Evolutionary conservation across 768 basidiomycete species (phyloP), one percentile per base, ranked within the genome.

Genomic region (Tylopilus plumbeoviolaceoides): DNA sequence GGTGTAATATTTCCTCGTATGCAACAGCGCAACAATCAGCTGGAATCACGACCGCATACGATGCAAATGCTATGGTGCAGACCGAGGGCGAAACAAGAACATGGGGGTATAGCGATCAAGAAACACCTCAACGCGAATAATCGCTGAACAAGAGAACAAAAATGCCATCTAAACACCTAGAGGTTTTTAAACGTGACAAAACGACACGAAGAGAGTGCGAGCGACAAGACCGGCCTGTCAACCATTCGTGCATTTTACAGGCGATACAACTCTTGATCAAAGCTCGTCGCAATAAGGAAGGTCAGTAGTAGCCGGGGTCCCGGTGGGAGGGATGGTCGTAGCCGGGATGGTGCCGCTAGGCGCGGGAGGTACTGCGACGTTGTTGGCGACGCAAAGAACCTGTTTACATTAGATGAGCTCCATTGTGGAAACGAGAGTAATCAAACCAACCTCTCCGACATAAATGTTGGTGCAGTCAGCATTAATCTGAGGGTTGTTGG

Each of bases 401-500:
- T 81, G 40, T 20, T 3, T 30, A 38, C 9, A 7, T 8, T 8
- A 18, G 3, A 3, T 25, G 23, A 10, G 23, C 48, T 38, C 7
- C 45, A 27, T 17, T 41, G 30, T 1, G 15, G 18, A 48, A 2
- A 10, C 1, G 20, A 46, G 15, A 12, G 6, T 4, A 18, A 41
- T 40, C 3, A 17, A 8, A 73, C 77, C 50, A 46, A 89, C 89
- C 80, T 90, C 85, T 63, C 84, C 87, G 52, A 85, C 63, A 70
- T 89, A 89, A 66, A 91, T 73, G 73, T 90, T 90, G 58, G 59
- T 70, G 68, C 82, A 87, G 0, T 65, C 71, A 0, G 43, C 3
- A 60, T 81, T 57, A 59, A 91, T 75, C 68, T 89, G 83, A 18
- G 87, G 89, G 79, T 92, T 92, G 80, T 91, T 90, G 53, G 57